Percentiles rank a stretch among this genome's conserved stretches.
These are phyloP conservation scores for Nicotiana tomentosiformis DNA, from an alignment of 257 asterid species.

Conservation along the genomic window DNA sequence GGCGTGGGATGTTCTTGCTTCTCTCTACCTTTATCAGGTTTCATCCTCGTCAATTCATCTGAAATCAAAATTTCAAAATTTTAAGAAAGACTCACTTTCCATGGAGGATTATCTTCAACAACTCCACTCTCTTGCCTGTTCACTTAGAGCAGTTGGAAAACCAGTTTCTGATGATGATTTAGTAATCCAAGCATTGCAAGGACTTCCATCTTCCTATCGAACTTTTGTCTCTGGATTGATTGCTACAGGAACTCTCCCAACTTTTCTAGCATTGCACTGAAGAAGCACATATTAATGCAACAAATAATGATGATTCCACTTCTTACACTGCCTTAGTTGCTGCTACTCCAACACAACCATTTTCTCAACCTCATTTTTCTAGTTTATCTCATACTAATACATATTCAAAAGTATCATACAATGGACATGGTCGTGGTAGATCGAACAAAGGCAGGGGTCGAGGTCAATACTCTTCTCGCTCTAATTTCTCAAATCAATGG, in stretches of 20 bases:
- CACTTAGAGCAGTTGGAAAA: background rate
- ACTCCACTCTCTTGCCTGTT: background rate
- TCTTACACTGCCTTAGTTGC: background rate
- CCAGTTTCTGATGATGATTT: no score
- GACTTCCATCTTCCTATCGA: background rate
- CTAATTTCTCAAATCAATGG: no score
- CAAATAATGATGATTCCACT: background rate
- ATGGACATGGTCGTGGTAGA: no score
- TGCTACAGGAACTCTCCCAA: no score
- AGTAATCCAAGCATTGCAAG: background rate
- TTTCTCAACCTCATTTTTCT: background rate
- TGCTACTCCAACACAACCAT: background rate
- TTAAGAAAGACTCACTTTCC: no score
- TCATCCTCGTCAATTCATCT: no score
- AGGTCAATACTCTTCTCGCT: no score
- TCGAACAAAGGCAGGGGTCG: no score
- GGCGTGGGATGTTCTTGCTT: background rate
- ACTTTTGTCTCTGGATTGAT: background rate
- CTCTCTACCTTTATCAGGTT: background rate
- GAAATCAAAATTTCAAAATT: no score
- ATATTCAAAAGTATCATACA: no score
- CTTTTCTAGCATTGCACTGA: background rate
- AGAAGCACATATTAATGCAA: background rate
- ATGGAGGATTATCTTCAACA: background rate
- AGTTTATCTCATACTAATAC: background rate